phyloP scores from a whole-genome alignment of 1,139 yeast genomes.

The Sporopachydermia cereana region DNA sequence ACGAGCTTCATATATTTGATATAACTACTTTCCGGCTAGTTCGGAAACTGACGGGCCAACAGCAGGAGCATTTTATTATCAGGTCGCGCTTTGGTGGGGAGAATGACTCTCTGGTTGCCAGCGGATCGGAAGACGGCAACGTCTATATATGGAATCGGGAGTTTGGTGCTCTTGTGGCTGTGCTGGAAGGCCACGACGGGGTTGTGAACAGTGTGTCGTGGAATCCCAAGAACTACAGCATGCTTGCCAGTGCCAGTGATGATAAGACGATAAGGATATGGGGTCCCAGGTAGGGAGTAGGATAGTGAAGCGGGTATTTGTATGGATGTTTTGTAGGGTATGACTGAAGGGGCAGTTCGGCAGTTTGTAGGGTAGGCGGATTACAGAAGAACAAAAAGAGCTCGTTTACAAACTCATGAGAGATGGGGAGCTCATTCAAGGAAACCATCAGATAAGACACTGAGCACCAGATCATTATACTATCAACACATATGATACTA shows the following conservation, averaged over 20 bases:
- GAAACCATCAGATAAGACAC: too few relatives aligned
- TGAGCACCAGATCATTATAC: too few relatives aligned
- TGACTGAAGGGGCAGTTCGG: too few relatives aligned
- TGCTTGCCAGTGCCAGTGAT: slow-evolving; percentile 82
- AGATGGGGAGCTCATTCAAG: too few relatives aligned
- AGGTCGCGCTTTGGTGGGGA: slow-evolving; percentile 69
- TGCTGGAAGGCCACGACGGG: slow-evolving; percentile 52
- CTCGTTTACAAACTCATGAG: too few relatives aligned
- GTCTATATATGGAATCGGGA: slow-evolving; percentile 73
- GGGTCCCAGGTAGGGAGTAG: slow-evolving; percentile 38
- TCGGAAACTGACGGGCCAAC: slow-evolving; percentile 59
- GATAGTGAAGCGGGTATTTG: too few relatives aligned
- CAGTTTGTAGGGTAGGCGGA: too few relatives aligned
- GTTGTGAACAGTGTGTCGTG: slow-evolving; percentile 71
- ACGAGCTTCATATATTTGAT: slow-evolving; percentile 76
- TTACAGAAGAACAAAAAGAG: too few relatives aligned
- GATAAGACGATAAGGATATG: slow-evolving; percentile 59
- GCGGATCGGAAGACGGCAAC: slow-evolving; percentile 78
- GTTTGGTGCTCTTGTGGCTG: slow-evolving; percentile 58
- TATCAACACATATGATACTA: too few relatives aligned
- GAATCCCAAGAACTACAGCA: slow-evolving; percentile 41
- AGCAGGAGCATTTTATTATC: slow-evolving; percentile 52
- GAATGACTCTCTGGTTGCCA: slow-evolving; percentile 56
- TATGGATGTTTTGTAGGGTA: too few relatives aligned
- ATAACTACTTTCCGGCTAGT: slow-evolving; percentile 36